phyloP scores from a whole-genome alignment of 257 asterid species.

The Fraxinus anomala region DNA sequence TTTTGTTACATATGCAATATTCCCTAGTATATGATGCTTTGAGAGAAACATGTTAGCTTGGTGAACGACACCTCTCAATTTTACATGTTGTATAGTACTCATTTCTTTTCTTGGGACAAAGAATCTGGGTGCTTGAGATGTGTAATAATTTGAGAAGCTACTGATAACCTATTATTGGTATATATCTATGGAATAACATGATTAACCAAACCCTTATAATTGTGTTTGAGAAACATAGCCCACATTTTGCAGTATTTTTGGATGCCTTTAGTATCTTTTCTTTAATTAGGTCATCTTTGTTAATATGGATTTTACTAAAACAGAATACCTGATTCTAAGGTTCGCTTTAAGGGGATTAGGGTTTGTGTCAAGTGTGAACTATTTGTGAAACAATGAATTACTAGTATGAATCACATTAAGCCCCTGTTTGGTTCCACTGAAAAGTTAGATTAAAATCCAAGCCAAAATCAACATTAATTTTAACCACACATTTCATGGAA shows the following conservation, averaged over 20 bases:
- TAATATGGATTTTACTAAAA: neutral
- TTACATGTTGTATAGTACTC: neutral
- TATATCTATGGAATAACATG: neutral
- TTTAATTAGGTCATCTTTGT: too few species aligned
- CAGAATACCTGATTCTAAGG: neutral
- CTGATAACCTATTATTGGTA: neutral
- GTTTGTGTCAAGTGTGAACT: neutral
- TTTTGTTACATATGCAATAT: neutral
- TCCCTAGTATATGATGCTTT: neutral
- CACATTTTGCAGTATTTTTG: neutral
- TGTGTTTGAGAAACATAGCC: neutral
- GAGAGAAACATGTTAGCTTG: neutral
- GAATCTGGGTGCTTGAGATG: neutral
- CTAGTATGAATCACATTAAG: neutral
- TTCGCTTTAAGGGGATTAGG: neutral
- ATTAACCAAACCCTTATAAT: neutral
- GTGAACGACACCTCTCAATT: neutral
- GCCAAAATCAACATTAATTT: too few species aligned
- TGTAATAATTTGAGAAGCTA: neutral
- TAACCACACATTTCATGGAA: too few species aligned
- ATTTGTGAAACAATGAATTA: neutral
- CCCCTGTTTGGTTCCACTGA: too few species aligned
- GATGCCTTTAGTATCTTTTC: neutral
- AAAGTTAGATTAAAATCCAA: too few species aligned
- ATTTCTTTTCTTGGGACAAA: neutral